Base-by-base conservation (phyloP, 495 filamentous ascomycete genomes). In the Cladorrhinum samala region DNA sequence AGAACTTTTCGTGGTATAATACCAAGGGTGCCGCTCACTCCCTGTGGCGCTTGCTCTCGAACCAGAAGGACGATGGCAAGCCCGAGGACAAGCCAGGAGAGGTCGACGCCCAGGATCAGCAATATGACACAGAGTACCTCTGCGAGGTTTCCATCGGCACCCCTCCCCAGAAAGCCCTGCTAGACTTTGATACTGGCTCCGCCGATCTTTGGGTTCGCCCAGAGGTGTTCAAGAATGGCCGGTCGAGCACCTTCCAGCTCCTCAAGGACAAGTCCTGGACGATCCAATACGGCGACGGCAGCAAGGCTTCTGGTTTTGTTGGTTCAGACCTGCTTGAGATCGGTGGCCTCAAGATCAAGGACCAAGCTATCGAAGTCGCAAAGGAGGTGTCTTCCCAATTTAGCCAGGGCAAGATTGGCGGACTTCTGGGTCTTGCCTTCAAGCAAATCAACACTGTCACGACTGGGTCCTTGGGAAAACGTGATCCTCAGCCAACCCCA, bases 141-240 rank as follows among this genome's bases (percentile, higher is more conserved):
- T 85, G 80, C 46, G 71, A 78, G 46, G 78, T 91, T 39, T 53
- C 62, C 5, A 84, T 91, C 58, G 88, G 88, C 24, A 86, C 81
- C 1, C 85, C 86, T 9, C 70, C 73, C 2, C 86, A 91, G 73
- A 83, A 68, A 37, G 47, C 89, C 51, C 77, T 71, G 45, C 62
- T 91, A 44, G 83, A 89, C 62, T 88, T 91, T 57, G 87, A 92
- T 67, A 89, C 87, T 24, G 88, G 85, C 9, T 87, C 84, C 41
- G 75, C 83, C 6, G 87, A 90, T 76, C 74, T 89, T 37, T 92
- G 86, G 88, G 50, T 57, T 3, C 52, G 27, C 33, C 79, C 81
- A 63, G 71, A 69, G 20, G 67, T 76, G 47, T 88, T 82, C 60
- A 69, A 85, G 57, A 70, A 82, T 11, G 70, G 59, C 21, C 78